A percentile compares a stretch with the other conserved stretches of the same genome.
phyloP scores from a whole-genome alignment of 116 monocot species.

The Dioscorea cayenensis region DNA sequence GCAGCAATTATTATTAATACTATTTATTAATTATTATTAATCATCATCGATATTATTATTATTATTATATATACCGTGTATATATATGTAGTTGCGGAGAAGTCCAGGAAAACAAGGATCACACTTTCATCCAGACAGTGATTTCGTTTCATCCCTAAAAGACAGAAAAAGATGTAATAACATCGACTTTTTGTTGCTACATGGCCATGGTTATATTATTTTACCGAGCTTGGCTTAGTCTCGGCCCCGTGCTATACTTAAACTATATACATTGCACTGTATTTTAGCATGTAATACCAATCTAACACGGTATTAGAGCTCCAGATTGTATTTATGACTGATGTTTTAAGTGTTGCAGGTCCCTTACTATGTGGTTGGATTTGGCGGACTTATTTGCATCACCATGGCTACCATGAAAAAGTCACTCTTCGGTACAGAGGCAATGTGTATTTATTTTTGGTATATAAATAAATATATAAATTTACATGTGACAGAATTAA shows the following conservation, averaged over 20 bases:
- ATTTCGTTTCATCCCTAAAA: slow-evolving; percentile 57
- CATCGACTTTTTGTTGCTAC: slow-evolving; percentile 78
- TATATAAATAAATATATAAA: no score
- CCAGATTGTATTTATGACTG: background rate
- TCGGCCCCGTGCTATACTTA: slow-evolving; percentile 58
- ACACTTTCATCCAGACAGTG: slow-evolving; percentile 67
- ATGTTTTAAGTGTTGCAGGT: slow-evolving; percentile 34
- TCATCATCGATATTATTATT: background rate
- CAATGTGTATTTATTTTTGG: slow-evolving; percentile 21
- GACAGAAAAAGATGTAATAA: slow-evolving; percentile 69
- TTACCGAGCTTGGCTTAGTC: slow-evolving; percentile 32
- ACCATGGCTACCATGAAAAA: slow-evolving; percentile 72
- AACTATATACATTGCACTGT: slow-evolving; percentile 66
- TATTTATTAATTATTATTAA: no score
- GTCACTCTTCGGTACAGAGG: slow-evolving; percentile 80
- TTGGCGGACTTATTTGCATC: slow-evolving; percentile 78
- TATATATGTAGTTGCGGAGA: slow-evolving; percentile 33
- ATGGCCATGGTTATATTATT: slow-evolving; percentile 41
- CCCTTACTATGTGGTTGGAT: slow-evolving; percentile 77
- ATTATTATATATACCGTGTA: background rate
- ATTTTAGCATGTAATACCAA: slow-evolving; percentile 26
- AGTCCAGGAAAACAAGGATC: slow-evolving; percentile 85
- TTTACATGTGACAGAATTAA: no score
- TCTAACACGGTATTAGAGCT: no score
- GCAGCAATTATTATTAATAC: no score